Conservation (phyloP, 2,329 filamentous ascomycete species). For the Aspergillus sp. region DNA sequence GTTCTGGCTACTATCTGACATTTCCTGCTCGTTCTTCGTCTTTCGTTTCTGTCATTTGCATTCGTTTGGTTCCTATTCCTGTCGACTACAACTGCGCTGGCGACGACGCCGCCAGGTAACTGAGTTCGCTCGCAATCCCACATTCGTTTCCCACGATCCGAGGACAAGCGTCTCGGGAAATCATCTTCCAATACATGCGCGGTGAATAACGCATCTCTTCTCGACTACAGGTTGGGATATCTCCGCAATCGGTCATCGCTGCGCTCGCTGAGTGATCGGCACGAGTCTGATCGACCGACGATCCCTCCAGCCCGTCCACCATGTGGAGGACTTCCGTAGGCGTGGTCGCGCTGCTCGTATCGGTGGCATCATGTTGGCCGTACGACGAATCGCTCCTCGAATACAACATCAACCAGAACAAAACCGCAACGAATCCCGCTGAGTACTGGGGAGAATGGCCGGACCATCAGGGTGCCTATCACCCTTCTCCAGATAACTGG, state of each 20-base stretch:
- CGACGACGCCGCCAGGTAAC: too few species aligned
- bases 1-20: too few species aligned
- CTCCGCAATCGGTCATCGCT: not conserved
- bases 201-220: too few species aligned
- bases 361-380: constrained; percentile 31
- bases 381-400: constrained; percentile 51
- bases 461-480: constrained; percentile 47
- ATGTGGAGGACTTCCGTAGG: constrained; percentile 24
- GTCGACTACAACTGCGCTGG: not conserved
- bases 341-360: constrained; percentile 27
- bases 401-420: constrained; percentile 62
- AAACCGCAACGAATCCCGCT: constrained; percentile 52
- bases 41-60: constrained; percentile 1
- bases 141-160: too few species aligned
- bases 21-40: constrained; percentile 5
- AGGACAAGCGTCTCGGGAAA: too few species aligned
- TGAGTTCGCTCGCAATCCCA: too few species aligned
- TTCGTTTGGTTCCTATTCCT: not conserved
- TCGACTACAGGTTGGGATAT: too few species aligned
- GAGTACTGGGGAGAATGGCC: constrained; percentile 57
- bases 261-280: not conserved
- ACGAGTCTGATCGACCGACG: constrained; percentile 6
- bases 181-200: too few species aligned
- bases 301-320: constrained; percentile 22
- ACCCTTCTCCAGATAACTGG: constrained; percentile 61